Conservation (phyloP, 495 filamentous ascomycete species). For the Neurospora sp. region DNA sequence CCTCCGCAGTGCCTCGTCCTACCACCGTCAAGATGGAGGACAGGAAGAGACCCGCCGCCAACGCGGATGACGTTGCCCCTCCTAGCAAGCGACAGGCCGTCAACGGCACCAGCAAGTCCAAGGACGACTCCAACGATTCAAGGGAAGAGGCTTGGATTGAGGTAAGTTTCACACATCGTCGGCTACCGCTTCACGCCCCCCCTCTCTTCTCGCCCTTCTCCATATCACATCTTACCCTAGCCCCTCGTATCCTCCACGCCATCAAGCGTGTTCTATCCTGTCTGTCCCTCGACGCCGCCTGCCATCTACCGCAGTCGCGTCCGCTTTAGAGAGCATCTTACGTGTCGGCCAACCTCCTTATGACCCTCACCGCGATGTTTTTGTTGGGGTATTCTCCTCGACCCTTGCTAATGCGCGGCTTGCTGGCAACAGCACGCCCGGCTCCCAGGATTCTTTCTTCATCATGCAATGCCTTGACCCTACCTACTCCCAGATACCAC, state of each 20-base stretch:
- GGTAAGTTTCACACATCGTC: conserved; percentile 49
- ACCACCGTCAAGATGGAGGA: conserved; percentile 86
- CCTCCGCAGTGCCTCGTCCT: conserved; percentile 58
- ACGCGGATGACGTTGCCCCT: conserved; percentile 69
- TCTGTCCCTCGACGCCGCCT: conserved; percentile 1
- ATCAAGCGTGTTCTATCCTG: conserved; percentile 1
- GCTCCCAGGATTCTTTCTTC: conserved; percentile 17
- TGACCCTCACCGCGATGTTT: conserved; percentile 12
- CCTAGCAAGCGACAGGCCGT: conserved; percentile 78
- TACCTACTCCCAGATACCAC: conserved; percentile 9
- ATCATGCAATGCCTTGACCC: conserved; percentile 13
- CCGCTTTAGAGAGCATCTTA: not conserved
- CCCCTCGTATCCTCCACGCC: not conserved
- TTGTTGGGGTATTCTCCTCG: conserved; percentile 22
- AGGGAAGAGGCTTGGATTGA: conserved; percentile 72
- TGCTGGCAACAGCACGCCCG: conserved; percentile 33
- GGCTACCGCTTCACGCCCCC: conserved; percentile 1
- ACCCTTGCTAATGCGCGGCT: conserved; percentile 39
- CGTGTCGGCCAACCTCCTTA: conserved; percentile 11
- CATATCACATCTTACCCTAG: conserved; percentile 2
- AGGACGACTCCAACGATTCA: conserved; percentile 64
- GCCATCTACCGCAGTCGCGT: conserved; percentile 5
- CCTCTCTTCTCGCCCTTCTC: conserved; percentile 11
- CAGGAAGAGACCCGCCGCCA: conserved; percentile 78
- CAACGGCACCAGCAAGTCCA: conserved; percentile 63